phyloP scores from a whole-genome alignment of 1,284 basidiomycete species.

The Austroboletus olivaceoglutinosus region DNA sequence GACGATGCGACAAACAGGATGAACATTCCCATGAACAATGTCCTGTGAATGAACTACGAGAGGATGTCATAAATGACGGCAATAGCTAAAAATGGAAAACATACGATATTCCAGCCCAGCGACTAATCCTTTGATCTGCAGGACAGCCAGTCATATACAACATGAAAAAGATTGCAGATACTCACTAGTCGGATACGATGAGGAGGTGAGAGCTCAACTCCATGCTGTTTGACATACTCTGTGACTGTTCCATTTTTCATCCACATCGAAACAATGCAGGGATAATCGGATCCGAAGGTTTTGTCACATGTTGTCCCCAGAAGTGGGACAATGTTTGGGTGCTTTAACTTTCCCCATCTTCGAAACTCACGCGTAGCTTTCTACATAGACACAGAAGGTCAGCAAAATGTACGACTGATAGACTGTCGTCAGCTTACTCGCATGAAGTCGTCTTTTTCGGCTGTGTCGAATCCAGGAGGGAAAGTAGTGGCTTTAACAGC shows the following conservation, averaged over 20 bases:
- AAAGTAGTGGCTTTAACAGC: neutral
- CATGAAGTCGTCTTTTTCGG: neutral
- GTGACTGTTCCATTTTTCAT: constrained; percentile 9
- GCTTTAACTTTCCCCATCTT: constrained; percentile 5
- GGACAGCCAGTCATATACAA: neutral
- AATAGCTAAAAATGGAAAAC: neutral
- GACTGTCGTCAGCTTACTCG: neutral
- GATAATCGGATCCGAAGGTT: constrained; percentile 5
- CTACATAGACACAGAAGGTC: neutral
- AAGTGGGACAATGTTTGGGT: constrained; percentile 8
- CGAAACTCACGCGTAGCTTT: constrained; percentile 6
- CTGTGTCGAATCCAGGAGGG: neutral
- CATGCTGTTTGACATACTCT: neutral
- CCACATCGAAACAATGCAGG: constrained; percentile 11
- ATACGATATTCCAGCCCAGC: neutral
- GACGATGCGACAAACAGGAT: neutral
- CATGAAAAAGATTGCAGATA: neutral
- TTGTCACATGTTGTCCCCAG: neutral
- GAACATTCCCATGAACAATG: neutral
- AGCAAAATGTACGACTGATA: neutral
- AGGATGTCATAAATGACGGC: neutral
- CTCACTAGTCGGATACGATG: neutral
- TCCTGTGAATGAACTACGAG: neutral
- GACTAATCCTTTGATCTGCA: neutral
- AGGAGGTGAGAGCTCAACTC: neutral